These are phyloP conservation scores for Diaporthe amygdali DNA, from an alignment of 2,329 filamentous ascomycete genomes.

Conservation along the genomic window DNA sequence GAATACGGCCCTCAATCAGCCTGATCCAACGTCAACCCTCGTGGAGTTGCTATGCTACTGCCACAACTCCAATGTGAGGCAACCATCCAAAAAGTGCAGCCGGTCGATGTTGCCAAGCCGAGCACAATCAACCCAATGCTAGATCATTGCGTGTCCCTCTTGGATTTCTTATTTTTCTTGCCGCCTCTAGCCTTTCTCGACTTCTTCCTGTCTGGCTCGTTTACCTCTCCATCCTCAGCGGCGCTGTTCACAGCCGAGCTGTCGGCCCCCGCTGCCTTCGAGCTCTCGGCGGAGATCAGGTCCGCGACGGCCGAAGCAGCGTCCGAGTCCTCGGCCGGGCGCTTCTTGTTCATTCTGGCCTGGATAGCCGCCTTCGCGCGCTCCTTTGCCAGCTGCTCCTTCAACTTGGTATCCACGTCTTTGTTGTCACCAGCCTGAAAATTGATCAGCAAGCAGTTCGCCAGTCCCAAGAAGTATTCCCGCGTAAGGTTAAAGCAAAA, in stretches of 20 bases:
- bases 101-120: background rate
- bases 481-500: background rate
- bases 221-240: slow-evolving; percentile 27
- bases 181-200: slow-evolving; percentile 48
- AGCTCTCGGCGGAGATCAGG: slow-evolving; percentile 25
- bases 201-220: slow-evolving; percentile 50
- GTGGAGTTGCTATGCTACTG: background rate
- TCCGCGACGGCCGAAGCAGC: background rate
- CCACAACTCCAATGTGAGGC: background rate
- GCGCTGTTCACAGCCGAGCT: slow-evolving; percentile 3
- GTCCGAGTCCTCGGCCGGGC: slow-evolving; percentile 33
- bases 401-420: slow-evolving; percentile 54
- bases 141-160: slow-evolving; percentile 29
- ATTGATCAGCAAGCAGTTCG: background rate
- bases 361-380: slow-evolving; percentile 54
- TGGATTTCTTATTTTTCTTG: slow-evolving; percentile 38
- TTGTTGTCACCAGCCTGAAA: slow-evolving; percentile 53
- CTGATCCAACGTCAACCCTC: background rate
- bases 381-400: slow-evolving; percentile 62
- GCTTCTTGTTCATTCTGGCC: slow-evolving; percentile 38
- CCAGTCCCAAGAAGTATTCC: background rate
- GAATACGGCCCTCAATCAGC: background rate
- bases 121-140: background rate
- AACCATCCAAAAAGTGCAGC: background rate
- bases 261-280: slow-evolving; percentile 27